Evolutionary conservation across 345 rosid species (phyloP), one percentile per base, ranked within the genome.

Genomic region (Citrus medica): DNA sequence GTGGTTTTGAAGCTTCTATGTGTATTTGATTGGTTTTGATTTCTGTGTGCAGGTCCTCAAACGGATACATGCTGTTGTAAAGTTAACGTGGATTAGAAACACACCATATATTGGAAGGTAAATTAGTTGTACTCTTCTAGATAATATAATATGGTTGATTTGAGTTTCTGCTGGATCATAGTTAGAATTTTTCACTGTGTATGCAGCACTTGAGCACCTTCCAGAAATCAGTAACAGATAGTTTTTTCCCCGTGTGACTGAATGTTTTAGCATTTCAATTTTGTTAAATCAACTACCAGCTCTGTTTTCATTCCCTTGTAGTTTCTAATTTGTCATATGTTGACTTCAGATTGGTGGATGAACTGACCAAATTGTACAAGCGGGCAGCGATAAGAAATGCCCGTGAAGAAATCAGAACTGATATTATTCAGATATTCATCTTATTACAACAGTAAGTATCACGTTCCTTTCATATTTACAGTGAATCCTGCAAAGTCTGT

Each of bases 61-160:
- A 80, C 86, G 85, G 79, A 48, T 89, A 56, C 85, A 87, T 56
- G 85, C 86, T 1, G 65, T 94, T 53, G 75, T 91, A 77, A 91
- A 82, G 82, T 71, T 91, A 74, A 96, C 99, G 0, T 92, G 99
- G 98, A 87, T 96, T 78, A 88, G 98, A 86, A 91, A 92, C 90
- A 81, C 97, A 6, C 91, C 94, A 25, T 83, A 82, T 67, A 17
- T 87, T 79, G 90, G 80, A 80, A 90, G 98, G 99, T 96, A 66
- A 66, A 25, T 69, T 58, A 56, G 59, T 76, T 38, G 8, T 25
- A 21, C 27, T 67, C 37, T 4, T 67, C 27, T 35, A 5, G 32
- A 30, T 32, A 4, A 27, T 16, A 46, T 0, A 16, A 5, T 48
- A 51, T 27, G 32, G 66, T 48, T 58, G 72, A 30, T 53, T 30